Conservation (phyloP, 1,139 yeast species). For the Saccharomyces pastorianus region DNA sequence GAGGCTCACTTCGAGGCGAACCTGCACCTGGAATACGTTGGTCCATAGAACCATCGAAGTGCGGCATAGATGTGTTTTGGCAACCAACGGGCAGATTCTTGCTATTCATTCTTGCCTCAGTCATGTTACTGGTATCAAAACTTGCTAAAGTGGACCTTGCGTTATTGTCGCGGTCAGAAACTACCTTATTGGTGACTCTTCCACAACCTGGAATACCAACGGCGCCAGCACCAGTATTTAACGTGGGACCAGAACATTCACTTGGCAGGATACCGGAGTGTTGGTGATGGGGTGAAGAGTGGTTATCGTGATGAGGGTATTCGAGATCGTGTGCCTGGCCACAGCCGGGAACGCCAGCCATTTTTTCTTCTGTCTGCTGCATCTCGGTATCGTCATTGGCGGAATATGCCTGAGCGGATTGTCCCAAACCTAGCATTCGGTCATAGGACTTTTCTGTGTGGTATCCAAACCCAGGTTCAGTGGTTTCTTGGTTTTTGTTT, state of each 20-base stretch:
- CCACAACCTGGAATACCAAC: constrained; percentile 17
- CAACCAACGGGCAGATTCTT: constrained; percentile 9
- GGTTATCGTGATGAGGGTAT: constrained; percentile 3
- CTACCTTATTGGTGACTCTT: constrained; percentile 1
- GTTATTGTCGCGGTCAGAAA: not conserved
- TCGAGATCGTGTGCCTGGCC: not conserved
- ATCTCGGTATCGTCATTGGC: not conserved
- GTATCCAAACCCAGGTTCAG: constrained; percentile 3
- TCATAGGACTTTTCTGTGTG: constrained; percentile 9
- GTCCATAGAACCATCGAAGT: constrained; percentile 8
- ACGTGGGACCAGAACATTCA: constrained; percentile 6
- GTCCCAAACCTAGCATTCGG: constrained; percentile 13
- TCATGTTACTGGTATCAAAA: constrained; percentile 7
- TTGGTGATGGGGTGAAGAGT: not conserved
- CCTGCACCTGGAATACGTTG: constrained; percentile 17
- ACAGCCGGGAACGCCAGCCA: constrained; percentile 2
- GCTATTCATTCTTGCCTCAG: constrained; percentile 15
- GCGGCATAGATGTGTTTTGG: constrained; percentile 9
- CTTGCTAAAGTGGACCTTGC: not conserved
- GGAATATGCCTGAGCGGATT: constrained; percentile 10
- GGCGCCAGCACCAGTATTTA: constrained; percentile 2
- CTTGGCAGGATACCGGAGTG: constrained; percentile 8
- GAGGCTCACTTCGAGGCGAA: constrained; percentile 3
- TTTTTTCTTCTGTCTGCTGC: not conserved
- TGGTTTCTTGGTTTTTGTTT: not conserved